Evolutionary conservation across 768 basidiomycete species (phyloP).

Genomic region (Suillus plorans): DNA sequence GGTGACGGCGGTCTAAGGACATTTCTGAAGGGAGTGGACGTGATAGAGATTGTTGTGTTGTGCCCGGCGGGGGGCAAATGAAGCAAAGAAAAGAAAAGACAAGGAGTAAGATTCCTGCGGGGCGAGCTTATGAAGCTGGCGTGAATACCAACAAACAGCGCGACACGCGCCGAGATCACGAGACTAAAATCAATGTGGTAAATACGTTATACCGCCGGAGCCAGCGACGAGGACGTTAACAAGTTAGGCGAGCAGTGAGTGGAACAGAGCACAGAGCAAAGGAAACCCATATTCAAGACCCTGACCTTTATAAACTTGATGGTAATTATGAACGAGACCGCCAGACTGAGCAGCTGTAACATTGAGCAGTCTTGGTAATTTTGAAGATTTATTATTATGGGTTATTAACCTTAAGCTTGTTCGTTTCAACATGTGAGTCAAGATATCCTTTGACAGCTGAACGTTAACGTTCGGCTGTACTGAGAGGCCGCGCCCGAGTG

Average conservation of each 20-base stretch:
- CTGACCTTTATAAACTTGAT: slow-evolving; percentile 2
- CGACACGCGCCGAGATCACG: slow-evolving; percentile 31
- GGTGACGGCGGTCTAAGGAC: slow-evolving; percentile 50
- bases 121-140: slow-evolving; percentile 13
- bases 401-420: neutral
- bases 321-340: neutral
- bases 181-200: slow-evolving; percentile 23
- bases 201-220: neutral
- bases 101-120: neutral
- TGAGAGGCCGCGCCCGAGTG: neutral
- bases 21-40: slow-evolving; percentile 35
- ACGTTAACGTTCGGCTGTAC: neutral
- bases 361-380: neutral
- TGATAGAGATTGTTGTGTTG: slow-evolving; percentile 30
- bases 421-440: neutral
- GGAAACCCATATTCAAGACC: neutral
- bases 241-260: neutral
- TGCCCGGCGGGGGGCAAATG: slow-evolving; percentile 15
- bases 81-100: slow-evolving; percentile 15
- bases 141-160: slow-evolving; percentile 9
- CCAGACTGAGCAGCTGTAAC: neutral
- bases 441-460: neutral
- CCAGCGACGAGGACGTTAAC: neutral
- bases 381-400: neutral
- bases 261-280: neutral